Percentiles rank a stretch among this genome's conserved stretches.
Conservation (phyloP, 768 basidiomycete genomes). For the Tephrocybe rancida region DNA sequence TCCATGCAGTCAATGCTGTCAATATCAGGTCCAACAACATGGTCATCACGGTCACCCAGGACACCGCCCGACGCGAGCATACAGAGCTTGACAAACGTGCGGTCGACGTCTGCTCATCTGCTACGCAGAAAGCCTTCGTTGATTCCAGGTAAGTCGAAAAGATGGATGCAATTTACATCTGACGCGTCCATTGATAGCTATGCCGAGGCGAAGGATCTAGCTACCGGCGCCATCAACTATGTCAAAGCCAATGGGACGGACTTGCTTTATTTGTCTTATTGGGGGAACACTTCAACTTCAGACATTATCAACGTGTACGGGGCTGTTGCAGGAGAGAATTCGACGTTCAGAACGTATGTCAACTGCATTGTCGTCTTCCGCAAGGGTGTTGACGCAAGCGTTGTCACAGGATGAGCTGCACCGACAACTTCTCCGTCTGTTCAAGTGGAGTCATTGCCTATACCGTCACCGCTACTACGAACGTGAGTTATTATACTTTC, state of each 20-base stretch:
- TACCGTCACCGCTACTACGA: constrained; percentile 42
- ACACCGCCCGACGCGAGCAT: constrained; percentile 32
- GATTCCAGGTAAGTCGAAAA: constrained; percentile 28
- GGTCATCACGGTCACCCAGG: constrained; percentile 34
- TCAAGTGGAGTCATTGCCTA: constrained; percentile 42
- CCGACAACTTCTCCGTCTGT: constrained; percentile 38
- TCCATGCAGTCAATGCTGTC: constrained; percentile 27
- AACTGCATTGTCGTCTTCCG: not conserved
- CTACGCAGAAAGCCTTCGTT: constrained; percentile 37
- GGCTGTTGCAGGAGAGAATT: constrained; percentile 40
- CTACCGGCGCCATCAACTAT: constrained; percentile 23
- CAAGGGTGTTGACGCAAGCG: not conserved
- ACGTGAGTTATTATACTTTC: constrained; percentile 33
- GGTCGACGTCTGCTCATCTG: constrained; percentile 33
- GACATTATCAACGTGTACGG: constrained; percentile 32
- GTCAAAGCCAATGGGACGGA: constrained; percentile 38
- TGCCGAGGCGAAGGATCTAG: no score
- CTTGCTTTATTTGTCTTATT: constrained; percentile 41
- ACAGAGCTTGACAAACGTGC: constrained; percentile 33
- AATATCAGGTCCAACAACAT: constrained; percentile 25
- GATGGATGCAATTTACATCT: constrained; percentile 38
- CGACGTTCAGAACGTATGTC: constrained; percentile 35
- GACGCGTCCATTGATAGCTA: constrained; percentile 15
- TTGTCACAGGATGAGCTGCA: constrained; percentile 38
- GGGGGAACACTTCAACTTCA: constrained; percentile 34